Evolutionary conservation across 2,329 filamentous ascomycete species (phyloP).

Genomic region (Capronia coronata): DNA sequence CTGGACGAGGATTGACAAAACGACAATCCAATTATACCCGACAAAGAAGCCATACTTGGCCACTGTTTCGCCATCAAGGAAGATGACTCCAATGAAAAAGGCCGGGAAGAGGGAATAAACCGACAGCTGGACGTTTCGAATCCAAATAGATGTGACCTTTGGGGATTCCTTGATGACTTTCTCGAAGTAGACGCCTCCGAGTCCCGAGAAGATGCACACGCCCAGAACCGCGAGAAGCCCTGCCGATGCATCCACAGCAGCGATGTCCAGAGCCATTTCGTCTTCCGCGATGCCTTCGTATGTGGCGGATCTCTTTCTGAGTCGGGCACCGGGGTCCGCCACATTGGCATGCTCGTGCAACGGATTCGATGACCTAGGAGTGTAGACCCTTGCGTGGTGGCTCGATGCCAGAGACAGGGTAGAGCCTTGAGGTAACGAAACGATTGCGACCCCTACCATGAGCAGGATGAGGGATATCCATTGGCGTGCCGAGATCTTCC

Average conservation of each 20-base stretch:
- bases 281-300: slow-evolving; percentile 79
- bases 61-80: slow-evolving; percentile 80
- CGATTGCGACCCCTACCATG: slow-evolving; percentile 73
- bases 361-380: slow-evolving; percentile 73
- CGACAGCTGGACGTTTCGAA: slow-evolving; percentile 87
- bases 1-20: slow-evolving; percentile 76
- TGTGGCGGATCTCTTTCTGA: slow-evolving; percentile 70
- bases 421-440: slow-evolving; percentile 65
- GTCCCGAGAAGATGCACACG: slow-evolving; percentile 71
- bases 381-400: slow-evolving; percentile 53
- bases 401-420: slow-evolving; percentile 54
- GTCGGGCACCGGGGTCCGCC: slow-evolving; percentile 36
- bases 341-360: slow-evolving; percentile 57
- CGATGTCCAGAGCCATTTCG: slow-evolving; percentile 42
- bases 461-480: slow-evolving; percentile 77
- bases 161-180: slow-evolving; percentile 86
- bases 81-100: slow-evolving; percentile 75
- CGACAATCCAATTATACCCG: slow-evolving; percentile 89
- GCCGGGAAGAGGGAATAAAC: slow-evolving; percentile 91
- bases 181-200: slow-evolving; percentile 66
- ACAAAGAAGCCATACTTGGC: slow-evolving; percentile 83
- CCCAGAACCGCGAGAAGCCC: slow-evolving; percentile 72
- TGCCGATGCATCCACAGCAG: slow-evolving; percentile 67
- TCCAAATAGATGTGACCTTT: slow-evolving; percentile 73
- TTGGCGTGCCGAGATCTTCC: slow-evolving; percentile 62